These are phyloP conservation scores for Fomes fomentarius DNA, from an alignment of 1,284 basidiomycete genomes.

Conservation along the genomic window DNA sequence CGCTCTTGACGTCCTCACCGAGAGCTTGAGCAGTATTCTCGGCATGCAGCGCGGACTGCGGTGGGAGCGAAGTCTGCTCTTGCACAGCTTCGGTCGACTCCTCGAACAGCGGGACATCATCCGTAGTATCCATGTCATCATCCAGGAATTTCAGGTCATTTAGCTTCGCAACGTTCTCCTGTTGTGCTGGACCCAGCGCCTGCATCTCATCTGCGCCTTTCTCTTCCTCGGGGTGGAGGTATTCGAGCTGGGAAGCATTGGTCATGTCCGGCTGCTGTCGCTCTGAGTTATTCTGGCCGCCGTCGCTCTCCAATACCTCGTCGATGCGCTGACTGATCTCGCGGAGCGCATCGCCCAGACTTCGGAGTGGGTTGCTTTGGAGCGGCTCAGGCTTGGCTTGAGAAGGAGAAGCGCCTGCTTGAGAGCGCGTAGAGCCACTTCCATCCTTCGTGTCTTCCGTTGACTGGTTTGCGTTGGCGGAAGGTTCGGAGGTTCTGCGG, in stretches of 20 bases:
- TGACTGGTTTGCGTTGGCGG: constrained; percentile 22
- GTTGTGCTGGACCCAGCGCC: constrained; percentile 85
- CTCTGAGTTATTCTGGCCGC: constrained; percentile 27
- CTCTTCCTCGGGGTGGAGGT: constrained; percentile 73
- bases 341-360: constrained; percentile 84
- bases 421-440: constrained; percentile 43
- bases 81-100: constrained; percentile 10
- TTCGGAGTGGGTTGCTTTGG: constrained; percentile 70
- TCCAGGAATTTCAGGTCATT: constrained; percentile 81
- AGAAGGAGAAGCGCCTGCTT: constrained; percentile 48
- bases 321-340: constrained; percentile 87
- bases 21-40: constrained; percentile 38
- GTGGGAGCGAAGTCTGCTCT: constrained; percentile 26
- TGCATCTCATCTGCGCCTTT: constrained; percentile 76
- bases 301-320: constrained; percentile 72
- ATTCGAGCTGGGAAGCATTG: constrained; percentile 74
- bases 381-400: constrained; percentile 41
- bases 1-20: constrained; percentile 48
- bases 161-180: constrained; percentile 84
- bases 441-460: constrained; percentile 32
- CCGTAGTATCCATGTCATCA: constrained; percentile 46
- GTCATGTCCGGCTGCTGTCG: constrained; percentile 34
- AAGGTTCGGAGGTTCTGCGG: constrained; percentile 10
- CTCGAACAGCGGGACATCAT: constrained; percentile 30
- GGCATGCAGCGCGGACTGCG: constrained; percentile 29